Evolutionary conservation across 176 grass and related monocot species (phyloP).

Genomic region (Eragrostis curvula): DNA sequence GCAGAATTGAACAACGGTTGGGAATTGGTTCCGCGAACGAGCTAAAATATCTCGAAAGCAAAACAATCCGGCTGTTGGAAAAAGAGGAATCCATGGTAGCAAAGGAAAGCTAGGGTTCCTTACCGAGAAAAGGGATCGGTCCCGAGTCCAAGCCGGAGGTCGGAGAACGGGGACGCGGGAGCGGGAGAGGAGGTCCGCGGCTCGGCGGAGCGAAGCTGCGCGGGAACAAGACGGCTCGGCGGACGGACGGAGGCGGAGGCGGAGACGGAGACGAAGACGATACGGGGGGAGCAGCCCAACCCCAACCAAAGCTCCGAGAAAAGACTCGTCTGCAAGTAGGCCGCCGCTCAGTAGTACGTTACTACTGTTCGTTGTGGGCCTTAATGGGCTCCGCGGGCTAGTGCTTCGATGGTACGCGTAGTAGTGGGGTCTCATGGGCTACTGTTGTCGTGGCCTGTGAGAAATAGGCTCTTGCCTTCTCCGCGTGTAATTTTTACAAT

Average conservation of each 20-base stretch:
- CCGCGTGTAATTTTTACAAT: too few species aligned
- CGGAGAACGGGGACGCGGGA: not conserved
- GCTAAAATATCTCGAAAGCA: not conserved
- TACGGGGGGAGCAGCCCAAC: not conserved
- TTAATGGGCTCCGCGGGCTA: too few species aligned
- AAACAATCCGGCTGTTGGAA: not conserved
- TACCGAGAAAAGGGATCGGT: not conserved
- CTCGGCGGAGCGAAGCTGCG: not conserved
- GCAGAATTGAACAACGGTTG: not conserved
- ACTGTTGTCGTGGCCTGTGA: not conserved
- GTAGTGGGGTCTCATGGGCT: too few species aligned
- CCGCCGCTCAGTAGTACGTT: too few species aligned
- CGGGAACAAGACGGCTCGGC: not conserved
- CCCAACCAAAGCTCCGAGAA: not conserved
- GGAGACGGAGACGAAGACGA: not conserved
- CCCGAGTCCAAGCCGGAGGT: not conserved
- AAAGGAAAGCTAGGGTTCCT: slow-evolving; percentile 11
- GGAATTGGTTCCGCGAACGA: not conserved
- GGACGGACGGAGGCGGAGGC: not conserved
- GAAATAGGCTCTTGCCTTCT: too few species aligned
- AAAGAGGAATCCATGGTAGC: not conserved
- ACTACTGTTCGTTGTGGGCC: too few species aligned
- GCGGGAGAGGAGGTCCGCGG: not conserved
- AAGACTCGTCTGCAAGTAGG: too few species aligned
- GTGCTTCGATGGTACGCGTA: too few species aligned